These are phyloP conservation scores for Venustampulla echinocandica DNA, from an alignment of 495 filamentous ascomycete genomes.

Conservation along the genomic window DNA sequence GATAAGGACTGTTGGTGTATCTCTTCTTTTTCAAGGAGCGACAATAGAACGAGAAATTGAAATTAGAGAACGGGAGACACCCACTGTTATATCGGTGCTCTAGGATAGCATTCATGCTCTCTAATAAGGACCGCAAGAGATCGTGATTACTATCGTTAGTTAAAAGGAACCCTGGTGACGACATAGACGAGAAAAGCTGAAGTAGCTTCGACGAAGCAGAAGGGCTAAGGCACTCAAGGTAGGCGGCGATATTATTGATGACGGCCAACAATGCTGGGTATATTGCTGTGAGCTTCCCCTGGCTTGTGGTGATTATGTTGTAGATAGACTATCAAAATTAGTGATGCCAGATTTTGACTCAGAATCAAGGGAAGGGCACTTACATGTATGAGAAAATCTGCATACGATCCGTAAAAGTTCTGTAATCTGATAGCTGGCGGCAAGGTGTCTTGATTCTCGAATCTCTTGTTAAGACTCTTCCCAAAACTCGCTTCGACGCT, in stretches of 20 bases:
- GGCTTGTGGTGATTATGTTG: slow-evolving; percentile 81
- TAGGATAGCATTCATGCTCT: slow-evolving; percentile 84
- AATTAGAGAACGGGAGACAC: slow-evolving; percentile 11
- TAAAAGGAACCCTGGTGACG: slow-evolving; percentile 86
- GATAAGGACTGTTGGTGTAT: no score
- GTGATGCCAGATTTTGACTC: slow-evolving; percentile 26
- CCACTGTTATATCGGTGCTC: slow-evolving; percentile 86
- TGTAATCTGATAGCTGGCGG: slow-evolving; percentile 70
- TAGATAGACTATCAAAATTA: slow-evolving; percentile 72
- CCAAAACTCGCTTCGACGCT: slow-evolving; percentile 91
- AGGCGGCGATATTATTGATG: slow-evolving; percentile 84
- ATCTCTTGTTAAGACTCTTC: slow-evolving; percentile 77
- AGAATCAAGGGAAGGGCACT: slow-evolving; percentile 27
- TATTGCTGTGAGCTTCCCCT: slow-evolving; percentile 82
- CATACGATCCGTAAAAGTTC: slow-evolving; percentile 85
- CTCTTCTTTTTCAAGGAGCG: background rate
- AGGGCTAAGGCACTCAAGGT: slow-evolving; percentile 68
- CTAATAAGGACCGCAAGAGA: slow-evolving; percentile 72
- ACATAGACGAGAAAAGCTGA: slow-evolving; percentile 90
- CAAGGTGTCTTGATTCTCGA: slow-evolving; percentile 82
- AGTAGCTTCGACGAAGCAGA: slow-evolving; percentile 72
- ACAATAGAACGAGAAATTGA: background rate
- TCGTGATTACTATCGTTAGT: slow-evolving; percentile 89
- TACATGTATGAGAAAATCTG: slow-evolving; percentile 88
- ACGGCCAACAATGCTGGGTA: slow-evolving; percentile 90